Base-by-base conservation (phyloP, 495 filamentous ascomycete species). In the Cercophora scortea region DNA sequence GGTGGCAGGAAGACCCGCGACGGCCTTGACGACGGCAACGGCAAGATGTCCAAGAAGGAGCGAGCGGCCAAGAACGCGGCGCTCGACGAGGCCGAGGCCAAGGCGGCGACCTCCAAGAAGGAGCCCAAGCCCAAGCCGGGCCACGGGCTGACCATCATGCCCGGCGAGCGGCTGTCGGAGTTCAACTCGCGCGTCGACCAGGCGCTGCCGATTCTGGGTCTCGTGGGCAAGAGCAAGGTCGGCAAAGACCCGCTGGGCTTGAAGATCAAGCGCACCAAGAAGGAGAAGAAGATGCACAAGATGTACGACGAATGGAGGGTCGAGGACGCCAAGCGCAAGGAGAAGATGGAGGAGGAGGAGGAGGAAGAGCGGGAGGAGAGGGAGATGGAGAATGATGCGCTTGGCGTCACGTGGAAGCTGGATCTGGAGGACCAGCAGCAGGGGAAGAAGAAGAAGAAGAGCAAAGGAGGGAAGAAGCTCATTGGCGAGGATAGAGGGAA, bases 111-210 rank as follows among this genome's bases (percentile, higher is more conserved):
- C 34, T 46, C 42, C 5, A 39, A 57, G 32, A 25, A 46, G 32
- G 61, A 54, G 38, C 25, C 25, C 25, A 25, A 25, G 25, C 25
- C 25, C 2, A 25, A 25, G 25, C 25, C 25, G 25, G 25, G 25
- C 25, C 2, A 25, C 25, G 63, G 69, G 7, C 56, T 79, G 6
- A 87, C 76, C 45, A 96, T 98, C 47, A 73, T 80, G 10, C 89
- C 90, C 0, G 87, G 88, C 16, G 93, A 98, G 68, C 76, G 78
- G 25, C 72, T 98, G 52, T 82, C 81, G 1, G 88, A 93, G 51
- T 98, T 95, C 64, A 71, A 81, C 3, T 84, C 87, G 39, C 83
- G 93, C 6, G 93, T 98, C 8, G 85, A 97, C 61, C 86, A 88
- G 32, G 85, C 88, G 2, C 70, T 98, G 18, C 93, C 93, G 0